phyloP scores from a whole-genome alignment of 345 rosid genomes.

The Sapria himalayana region DNA sequence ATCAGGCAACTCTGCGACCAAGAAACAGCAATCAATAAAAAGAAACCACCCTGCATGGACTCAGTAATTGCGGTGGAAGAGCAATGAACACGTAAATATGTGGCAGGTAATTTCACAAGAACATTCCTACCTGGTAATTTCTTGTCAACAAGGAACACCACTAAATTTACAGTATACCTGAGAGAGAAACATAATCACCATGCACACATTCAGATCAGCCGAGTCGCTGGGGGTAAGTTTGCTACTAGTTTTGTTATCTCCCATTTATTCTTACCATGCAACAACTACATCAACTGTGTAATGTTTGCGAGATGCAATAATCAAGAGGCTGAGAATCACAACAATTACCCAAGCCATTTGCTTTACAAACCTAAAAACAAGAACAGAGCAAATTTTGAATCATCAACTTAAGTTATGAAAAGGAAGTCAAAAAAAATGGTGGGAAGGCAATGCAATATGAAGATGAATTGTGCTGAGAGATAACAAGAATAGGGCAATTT shows the following conservation, averaged over 20 bases:
- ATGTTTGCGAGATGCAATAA: slow-evolving; percentile 93
- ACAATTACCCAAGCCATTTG: slow-evolving; percentile 69
- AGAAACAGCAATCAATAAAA: slow-evolving; percentile 10
- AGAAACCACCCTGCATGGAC: too few species aligned
- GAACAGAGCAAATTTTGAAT: background rate
- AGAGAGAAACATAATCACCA: slow-evolving; percentile 5
- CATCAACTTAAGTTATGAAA: too few species aligned
- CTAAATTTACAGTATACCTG: slow-evolving; percentile 91
- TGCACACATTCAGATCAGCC: too few species aligned
- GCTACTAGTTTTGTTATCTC: too few species aligned
- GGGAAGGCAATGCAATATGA: too few species aligned
- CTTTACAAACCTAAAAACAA: slow-evolving; percentile 51
- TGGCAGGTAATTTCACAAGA: too few species aligned
- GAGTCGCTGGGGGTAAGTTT: too few species aligned
- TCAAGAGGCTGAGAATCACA: slow-evolving; percentile 70
- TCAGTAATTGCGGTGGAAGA: too few species aligned
- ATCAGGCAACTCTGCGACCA: slow-evolving; percentile 60
- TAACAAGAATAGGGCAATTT: too few species aligned
- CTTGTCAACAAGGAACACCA: slow-evolving; percentile 89
- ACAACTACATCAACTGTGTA: slow-evolving; percentile 89
- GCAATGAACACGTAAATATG: too few species aligned
- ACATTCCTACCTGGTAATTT: slow-evolving; percentile 68
- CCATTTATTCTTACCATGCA: slow-evolving; percentile 61
- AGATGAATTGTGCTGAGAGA: too few species aligned
- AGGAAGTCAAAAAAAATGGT: too few species aligned